These are phyloP conservation scores for Taxillus chinensis DNA, from an alignment of 164 flowering plant genomes.

Conservation along the genomic window DNA sequence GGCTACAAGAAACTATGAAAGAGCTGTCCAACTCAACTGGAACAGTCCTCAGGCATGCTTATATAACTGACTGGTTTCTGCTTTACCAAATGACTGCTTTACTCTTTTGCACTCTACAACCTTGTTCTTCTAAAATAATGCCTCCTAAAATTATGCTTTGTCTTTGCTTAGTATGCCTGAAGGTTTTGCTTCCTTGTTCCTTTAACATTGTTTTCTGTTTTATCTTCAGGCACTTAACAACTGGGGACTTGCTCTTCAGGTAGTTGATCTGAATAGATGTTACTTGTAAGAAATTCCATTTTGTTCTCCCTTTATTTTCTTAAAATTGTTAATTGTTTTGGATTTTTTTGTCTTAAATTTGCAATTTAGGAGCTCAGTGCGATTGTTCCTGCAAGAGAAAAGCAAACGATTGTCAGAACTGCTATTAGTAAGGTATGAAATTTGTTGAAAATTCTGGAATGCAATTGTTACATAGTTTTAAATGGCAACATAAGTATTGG, in stretches of 20 bases:
- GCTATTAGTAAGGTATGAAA: conserved; percentile 82
- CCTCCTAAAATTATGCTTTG: too few relatives aligned
- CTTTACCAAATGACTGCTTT: neutral
- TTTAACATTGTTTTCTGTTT: neutral
- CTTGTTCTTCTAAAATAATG: too few relatives aligned
- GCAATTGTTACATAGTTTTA: too few relatives aligned
- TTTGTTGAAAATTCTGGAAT: conserved; percentile 2
- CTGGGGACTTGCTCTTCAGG: conserved; percentile 99
- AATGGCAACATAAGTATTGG: too few relatives aligned
- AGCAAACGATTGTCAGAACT: conserved; percentile 78
- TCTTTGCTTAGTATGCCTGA: too few relatives aligned
- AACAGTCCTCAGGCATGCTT: conserved; percentile 90
- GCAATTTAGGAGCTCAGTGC: conserved; percentile 83
- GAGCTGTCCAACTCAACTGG: conserved; percentile 93
- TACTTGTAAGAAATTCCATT: neutral
- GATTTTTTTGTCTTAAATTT: conserved; percentile 7
- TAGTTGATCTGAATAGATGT: conserved; percentile 14
- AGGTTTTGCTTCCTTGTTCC: neutral
- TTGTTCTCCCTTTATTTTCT: neutral
- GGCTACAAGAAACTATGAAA: conserved; percentile 87
- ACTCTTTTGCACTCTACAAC: neutral
- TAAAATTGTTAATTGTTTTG: neutral
- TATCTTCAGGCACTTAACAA: conserved; percentile 84
- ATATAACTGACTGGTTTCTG: neutral
- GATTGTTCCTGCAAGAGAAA: conserved; percentile 89